These are phyloP conservation scores for Globisporangium alternatum DNA, from an alignment of 352 stramenopile genomes.

Conservation along the genomic window DNA sequence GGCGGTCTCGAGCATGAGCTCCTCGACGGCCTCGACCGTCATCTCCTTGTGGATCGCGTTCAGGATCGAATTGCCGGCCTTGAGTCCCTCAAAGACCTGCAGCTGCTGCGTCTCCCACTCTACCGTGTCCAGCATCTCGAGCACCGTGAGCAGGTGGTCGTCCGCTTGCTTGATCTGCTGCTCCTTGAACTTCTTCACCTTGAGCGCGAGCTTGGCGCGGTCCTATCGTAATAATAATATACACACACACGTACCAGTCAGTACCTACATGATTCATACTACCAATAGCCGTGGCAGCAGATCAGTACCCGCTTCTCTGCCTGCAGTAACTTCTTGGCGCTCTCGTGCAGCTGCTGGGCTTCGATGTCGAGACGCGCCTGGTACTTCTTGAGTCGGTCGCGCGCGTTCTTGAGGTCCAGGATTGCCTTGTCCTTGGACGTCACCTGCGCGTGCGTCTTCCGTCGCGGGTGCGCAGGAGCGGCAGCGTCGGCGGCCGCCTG, in stretches of 20 bases:
- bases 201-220: slow-evolving; percentile 81
- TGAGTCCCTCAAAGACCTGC: slow-evolving; percentile 86
- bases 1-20: slow-evolving; percentile 87
- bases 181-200: slow-evolving; percentile 90
- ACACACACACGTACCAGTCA: background rate
- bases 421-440: slow-evolving; percentile 88
- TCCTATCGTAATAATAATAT: slow-evolving; percentile 36
- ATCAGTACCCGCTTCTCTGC: slow-evolving; percentile 54
- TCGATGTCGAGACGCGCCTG: slow-evolving; percentile 80
- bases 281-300: background rate
- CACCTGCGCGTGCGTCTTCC: slow-evolving; percentile 49
- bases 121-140: slow-evolving; percentile 85
- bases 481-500: background rate
- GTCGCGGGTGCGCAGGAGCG: slow-evolving; percentile 12
- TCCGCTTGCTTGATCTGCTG: slow-evolving; percentile 86
- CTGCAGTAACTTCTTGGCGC: slow-evolving; percentile 71
- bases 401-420: slow-evolving; percentile 89
- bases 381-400: slow-evolving; percentile 84
- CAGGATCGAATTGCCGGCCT: slow-evolving; percentile 84
- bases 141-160: slow-evolving; percentile 82
- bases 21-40: slow-evolving; percentile 83
- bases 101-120: slow-evolving; percentile 89
- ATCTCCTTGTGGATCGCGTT: slow-evolving; percentile 90
- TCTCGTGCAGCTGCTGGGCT: slow-evolving; percentile 72
- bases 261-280: background rate